A percentile compares a stretch with the other conserved stretches of the same genome.
phyloP scores from a whole-genome alignment of 257 asterid species.

The Hygrophila difformis region DNA sequence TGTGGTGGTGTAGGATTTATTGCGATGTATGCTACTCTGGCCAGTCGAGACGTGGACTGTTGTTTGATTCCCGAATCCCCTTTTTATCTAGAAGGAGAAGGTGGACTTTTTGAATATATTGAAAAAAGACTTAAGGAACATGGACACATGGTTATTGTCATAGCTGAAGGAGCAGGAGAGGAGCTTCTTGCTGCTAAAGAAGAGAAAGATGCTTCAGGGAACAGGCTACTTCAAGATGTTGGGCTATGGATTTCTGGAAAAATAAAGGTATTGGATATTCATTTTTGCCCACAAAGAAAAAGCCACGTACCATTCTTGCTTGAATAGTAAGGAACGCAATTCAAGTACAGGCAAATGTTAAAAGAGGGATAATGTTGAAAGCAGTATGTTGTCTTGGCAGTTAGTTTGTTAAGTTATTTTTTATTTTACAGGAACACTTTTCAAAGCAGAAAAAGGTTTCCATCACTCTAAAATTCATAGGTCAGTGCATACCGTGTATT shows the following conservation, averaged over 20 bases:
- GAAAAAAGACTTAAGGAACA: conserved; percentile 51
- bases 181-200: conserved; percentile 48
- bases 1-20: conserved; percentile 44
- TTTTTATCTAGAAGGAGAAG: conserved; percentile 59
- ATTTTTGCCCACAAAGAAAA: too few relatives aligned
- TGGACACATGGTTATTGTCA: conserved; percentile 73
- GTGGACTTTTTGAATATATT: conserved; percentile 50
- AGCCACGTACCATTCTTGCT: too few relatives aligned
- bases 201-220: conserved; percentile 67
- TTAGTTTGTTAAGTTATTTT: neutral
- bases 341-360: too few relatives aligned
- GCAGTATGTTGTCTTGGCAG: neutral
- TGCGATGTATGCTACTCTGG: conserved; percentile 72
- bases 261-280: conserved; percentile 68
- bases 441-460: conserved; percentile 20
- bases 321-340: too few relatives aligned
- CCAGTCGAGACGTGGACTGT: conserved; percentile 74
- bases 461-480: conserved; percentile 60
- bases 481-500: conserved; percentile 24
- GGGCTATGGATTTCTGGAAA: conserved; percentile 67
- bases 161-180: conserved; percentile 75
- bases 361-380: too few relatives aligned
- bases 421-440: conserved; percentile 43
- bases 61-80: conserved; percentile 71
- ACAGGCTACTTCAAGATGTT: conserved; percentile 50